These are phyloP conservation scores for Senna siamea DNA, from an alignment of 306 rosid species.

Conservation along the genomic window DNA sequence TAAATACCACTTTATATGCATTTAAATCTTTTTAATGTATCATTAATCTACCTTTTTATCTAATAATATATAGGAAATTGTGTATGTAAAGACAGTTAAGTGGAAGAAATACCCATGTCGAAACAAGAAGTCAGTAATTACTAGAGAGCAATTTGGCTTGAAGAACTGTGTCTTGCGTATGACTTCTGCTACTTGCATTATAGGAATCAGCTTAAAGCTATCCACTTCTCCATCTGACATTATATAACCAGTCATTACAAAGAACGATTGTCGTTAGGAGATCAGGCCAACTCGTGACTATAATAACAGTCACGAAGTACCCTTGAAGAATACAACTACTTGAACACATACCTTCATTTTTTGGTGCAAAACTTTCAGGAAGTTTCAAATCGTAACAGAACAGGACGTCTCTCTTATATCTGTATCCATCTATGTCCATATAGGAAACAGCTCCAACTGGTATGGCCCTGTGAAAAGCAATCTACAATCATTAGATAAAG, in stretches of 20 bases:
- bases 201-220: slow-evolving; percentile 76
- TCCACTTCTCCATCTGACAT: slow-evolving; percentile 90
- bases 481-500: slow-evolving; percentile 33
- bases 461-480: slow-evolving; percentile 61
- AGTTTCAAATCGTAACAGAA: slow-evolving; percentile 92
- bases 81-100: background rate
- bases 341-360: slow-evolving; percentile 69
- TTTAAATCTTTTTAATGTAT: background rate
- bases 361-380: slow-evolving; percentile 70
- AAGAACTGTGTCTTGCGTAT: slow-evolving; percentile 62
- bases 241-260: slow-evolving; percentile 28
- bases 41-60: slow-evolving; percentile 1
- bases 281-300: slow-evolving; percentile 6
- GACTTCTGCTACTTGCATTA: slow-evolving; percentile 67
- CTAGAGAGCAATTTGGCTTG: slow-evolving; percentile 81
- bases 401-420: slow-evolving; percentile 75
- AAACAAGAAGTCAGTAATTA: slow-evolving; percentile 73
- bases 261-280: slow-evolving; percentile 4
- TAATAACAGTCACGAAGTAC: slow-evolving; percentile 19
- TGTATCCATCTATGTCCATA: slow-evolving; percentile 75
- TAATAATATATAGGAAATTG: background rate
- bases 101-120: slow-evolving; percentile 72
- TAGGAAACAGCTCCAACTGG: slow-evolving; percentile 85
- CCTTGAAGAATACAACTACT: slow-evolving; percentile 7
- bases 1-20: slow-evolving; percentile 6